A percentile compares a stretch with the other conserved stretches of the same genome.
Conservation (phyloP, 2,329 filamentous ascomycete genomes). For the Aspergillus sclerotialis region DNA sequence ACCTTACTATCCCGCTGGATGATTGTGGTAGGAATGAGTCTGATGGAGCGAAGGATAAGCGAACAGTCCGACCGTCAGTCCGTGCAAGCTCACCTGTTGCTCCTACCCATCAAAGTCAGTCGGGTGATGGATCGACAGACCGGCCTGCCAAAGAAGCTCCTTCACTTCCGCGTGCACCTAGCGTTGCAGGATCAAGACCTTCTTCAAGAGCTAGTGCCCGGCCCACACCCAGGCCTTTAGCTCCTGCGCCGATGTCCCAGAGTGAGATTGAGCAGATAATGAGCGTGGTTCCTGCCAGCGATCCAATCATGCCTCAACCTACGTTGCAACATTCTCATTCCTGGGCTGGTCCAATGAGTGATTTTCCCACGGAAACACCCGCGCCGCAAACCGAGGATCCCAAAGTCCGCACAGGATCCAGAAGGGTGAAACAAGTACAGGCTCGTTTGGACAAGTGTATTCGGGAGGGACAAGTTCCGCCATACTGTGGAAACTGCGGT, state of each 20-base stretch:
- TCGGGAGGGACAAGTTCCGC: conserved; percentile 73
- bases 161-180: conserved; percentile 18
- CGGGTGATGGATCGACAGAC: conserved; percentile 13
- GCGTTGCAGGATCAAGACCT: conserved; percentile 26
- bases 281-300: conserved; percentile 41
- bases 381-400: conserved; percentile 20
- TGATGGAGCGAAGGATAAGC: conserved; percentile 12
- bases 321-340: conserved; percentile 34
- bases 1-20: conserved; percentile 27
- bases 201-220: conserved; percentile 30
- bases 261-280: conserved; percentile 26
- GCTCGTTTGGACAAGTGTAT: conserved; percentile 54
- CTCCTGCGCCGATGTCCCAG: conserved; percentile 30
- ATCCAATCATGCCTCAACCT: conserved; percentile 35
- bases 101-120: neutral
- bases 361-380: conserved; percentile 35
- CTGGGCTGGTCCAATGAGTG: conserved; percentile 39
- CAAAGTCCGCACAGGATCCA: conserved; percentile 48
- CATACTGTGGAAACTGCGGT: conserved; percentile 87
- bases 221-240: conserved; percentile 29
- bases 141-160: conserved; percentile 15
- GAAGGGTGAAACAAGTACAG: conserved; percentile 60
- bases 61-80: conserved; percentile 15
- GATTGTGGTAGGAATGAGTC: conserved; percentile 12
- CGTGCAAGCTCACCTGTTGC: conserved; percentile 19